These are phyloP conservation scores for Puccinellia tenuiflora DNA, from an alignment of 176 grass and related monocot genomes.

Conservation along the genomic window DNA sequence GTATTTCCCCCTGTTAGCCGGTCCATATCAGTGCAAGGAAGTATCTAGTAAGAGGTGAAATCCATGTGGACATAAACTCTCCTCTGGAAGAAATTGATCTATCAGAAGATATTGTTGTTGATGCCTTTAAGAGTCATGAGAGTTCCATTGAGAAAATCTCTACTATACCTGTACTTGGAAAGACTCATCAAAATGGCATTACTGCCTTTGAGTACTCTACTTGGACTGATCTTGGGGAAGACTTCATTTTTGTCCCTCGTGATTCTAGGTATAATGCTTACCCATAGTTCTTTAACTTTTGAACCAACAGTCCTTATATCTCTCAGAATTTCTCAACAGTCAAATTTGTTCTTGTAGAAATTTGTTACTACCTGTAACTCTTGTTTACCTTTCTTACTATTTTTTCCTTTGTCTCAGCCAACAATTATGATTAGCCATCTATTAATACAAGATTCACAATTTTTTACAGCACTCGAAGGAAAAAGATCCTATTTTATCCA, in stretches of 20 bases:
- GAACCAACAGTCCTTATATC: neutral
- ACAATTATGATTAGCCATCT: slow-evolving; percentile 20
- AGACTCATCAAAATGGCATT: slow-evolving; percentile 34
- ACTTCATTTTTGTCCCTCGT: slow-evolving; percentile 67
- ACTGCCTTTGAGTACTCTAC: slow-evolving; percentile 75
- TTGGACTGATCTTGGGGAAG: slow-evolving; percentile 78
- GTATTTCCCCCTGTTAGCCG: slow-evolving; percentile 36
- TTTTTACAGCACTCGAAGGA: slow-evolving; percentile 50
- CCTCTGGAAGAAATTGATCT: slow-evolving; percentile 45
- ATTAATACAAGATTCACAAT: slow-evolving; percentile 12
- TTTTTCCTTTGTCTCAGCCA: neutral
- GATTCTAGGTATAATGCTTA: slow-evolving; percentile 65
- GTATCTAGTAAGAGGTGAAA: slow-evolving; percentile 88
- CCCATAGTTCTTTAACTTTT: neutral
- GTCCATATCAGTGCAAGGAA: slow-evolving; percentile 80
- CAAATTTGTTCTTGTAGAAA: neutral
- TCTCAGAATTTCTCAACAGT: neutral
- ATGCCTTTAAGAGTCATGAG: slow-evolving; percentile 56
- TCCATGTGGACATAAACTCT: slow-evolving; percentile 55
- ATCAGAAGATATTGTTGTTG: slow-evolving; percentile 66
- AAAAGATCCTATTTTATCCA: slow-evolving; percentile 96
- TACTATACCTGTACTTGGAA: slow-evolving; percentile 49
- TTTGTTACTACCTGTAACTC: neutral
- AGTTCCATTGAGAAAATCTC: slow-evolving; percentile 44
- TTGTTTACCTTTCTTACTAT: neutral